These are phyloP conservation scores for Trichoderma gamsii DNA, from an alignment of 495 filamentous ascomycete species.

Conservation along the genomic window DNA sequence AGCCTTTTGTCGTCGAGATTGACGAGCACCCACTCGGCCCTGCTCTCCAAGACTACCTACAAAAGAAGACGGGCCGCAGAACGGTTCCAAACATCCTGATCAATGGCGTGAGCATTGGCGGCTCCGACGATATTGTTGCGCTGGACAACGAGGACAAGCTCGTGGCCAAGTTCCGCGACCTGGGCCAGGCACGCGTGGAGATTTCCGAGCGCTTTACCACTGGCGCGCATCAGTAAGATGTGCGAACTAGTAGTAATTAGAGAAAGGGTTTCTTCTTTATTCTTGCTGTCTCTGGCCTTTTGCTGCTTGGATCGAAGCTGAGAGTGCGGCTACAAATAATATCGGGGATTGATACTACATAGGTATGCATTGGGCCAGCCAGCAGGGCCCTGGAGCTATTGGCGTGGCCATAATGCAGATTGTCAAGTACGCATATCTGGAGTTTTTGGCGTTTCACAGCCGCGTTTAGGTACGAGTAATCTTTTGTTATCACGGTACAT, in stretches of 20 bases:
- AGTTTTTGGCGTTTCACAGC: neutral
- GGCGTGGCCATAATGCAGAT: neutral
- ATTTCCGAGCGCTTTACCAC: neutral
- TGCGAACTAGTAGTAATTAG: neutral
- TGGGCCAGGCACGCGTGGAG: constrained; percentile 40
- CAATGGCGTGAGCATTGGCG: constrained; percentile 82
- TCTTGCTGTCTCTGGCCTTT: neutral
- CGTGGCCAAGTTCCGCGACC: constrained; percentile 59
- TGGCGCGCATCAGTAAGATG: neutral
- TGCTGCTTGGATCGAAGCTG: neutral
- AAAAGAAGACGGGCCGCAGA: constrained; percentile 63
- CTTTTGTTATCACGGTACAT: neutral
- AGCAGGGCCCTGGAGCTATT: too few species aligned
- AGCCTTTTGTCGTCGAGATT: constrained; percentile 85
- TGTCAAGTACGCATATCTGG: neutral
- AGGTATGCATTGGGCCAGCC: neutral
- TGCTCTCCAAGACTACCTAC: constrained; percentile 62
- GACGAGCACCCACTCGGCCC: constrained; percentile 71
- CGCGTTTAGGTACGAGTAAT: neutral
- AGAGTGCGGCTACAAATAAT: neutral
- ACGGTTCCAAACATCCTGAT: constrained; percentile 93
- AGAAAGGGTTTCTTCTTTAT: neutral
- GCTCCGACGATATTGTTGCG: constrained; percentile 75
- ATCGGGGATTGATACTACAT: neutral
- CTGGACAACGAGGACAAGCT: constrained; percentile 65